Base-by-base conservation (phyloP, 176 grass and related monocot genomes). In the Cenchrus purpureus region DNA sequence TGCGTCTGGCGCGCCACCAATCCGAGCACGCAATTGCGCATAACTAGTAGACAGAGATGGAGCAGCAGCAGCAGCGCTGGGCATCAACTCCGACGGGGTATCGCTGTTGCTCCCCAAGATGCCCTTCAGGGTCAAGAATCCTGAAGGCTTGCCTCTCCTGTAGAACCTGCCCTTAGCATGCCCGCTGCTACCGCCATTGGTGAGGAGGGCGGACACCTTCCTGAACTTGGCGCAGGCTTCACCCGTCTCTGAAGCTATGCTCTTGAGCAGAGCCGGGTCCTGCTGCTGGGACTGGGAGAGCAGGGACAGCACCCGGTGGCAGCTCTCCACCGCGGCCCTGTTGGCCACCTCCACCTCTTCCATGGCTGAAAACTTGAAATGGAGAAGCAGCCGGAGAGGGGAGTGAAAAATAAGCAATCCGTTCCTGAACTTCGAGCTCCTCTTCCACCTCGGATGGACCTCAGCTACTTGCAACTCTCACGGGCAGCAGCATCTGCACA, bases 301-400 rank as follows among this genome's bases (percentile, higher is more conserved):
- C n/a, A 99, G 74, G 65, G 64, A 82, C 29, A 99, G 79, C 51
- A 99, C 88, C 34, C 88, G 85, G 84, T 92, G 85, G 84, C 97
- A 96, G 61, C 84, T 92, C 91, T 91, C 91, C 69, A 96, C 85
- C 43, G 97, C 97, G 63, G 90, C 88, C 61, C 70, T 89, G 69
- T 92, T 99, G 11, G 94, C 97, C 82, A 37, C 76, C 82, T 99
- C 91, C 76, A 99, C 81, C 72, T 92, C 86, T 78, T 99, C 84
- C 97, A 99, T 99, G 48, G 50, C 54, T 2, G 20, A 58, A 40
- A 40, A 40, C 37, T 40, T 40, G 37, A 3, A 69, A 14, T 37
- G 57, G 46, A 16, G 34, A 52, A 52, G 1, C 53, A 65, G 40
- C 54, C 17, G 32, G 10, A 37, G 54, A 9, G 5, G 16, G 32